These are phyloP conservation scores for Xylaria castorea DNA, from an alignment of 495 filamentous ascomycete genomes.

Conservation along the genomic window DNA sequence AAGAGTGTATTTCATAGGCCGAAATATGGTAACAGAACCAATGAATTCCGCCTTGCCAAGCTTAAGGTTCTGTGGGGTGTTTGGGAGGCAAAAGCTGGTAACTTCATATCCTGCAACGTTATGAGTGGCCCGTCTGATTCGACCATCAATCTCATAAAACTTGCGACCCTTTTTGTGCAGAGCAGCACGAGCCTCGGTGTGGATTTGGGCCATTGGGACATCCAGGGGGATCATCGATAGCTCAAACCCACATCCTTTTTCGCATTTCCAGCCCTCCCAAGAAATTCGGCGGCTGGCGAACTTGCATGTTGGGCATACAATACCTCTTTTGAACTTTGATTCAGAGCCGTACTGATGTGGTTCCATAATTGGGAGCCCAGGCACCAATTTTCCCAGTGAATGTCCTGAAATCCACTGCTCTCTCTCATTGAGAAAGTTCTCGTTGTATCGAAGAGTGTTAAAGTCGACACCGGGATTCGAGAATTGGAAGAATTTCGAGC, in stretches of 20 bases:
- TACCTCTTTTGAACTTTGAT: constrained; percentile 53
- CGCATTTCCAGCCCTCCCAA: constrained; percentile 73
- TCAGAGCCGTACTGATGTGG: constrained; percentile 44
- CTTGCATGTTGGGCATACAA: constrained; percentile 75
- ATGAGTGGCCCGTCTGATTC: constrained; percentile 1
- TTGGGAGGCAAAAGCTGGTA: constrained; percentile 47
- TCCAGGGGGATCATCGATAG: constrained; percentile 48
- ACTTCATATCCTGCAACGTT: constrained; percentile 36
- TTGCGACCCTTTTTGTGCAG: background rate
- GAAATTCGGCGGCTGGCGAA: constrained; percentile 66
- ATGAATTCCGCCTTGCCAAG: constrained; percentile 29
- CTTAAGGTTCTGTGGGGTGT: constrained; percentile 5
- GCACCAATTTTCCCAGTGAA: constrained; percentile 47
- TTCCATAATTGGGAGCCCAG: constrained; percentile 36
- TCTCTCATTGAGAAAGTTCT: constrained; percentile 62
- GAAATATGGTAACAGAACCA: constrained; percentile 70
- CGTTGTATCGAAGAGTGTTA: constrained; percentile 58
- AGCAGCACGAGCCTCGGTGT: constrained; percentile 3
- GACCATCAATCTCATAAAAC: background rate
- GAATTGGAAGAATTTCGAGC: constrained; percentile 64
- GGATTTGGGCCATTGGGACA: constrained; percentile 33
- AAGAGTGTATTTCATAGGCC: constrained; percentile 60
- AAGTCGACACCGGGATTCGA: constrained; percentile 32
- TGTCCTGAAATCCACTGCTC: constrained; percentile 26
- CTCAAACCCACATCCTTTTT: constrained; percentile 58